These are phyloP conservation scores for Craterostigma plantagineum DNA, from an alignment of 257 asterid genomes.

Conservation along the genomic window DNA sequence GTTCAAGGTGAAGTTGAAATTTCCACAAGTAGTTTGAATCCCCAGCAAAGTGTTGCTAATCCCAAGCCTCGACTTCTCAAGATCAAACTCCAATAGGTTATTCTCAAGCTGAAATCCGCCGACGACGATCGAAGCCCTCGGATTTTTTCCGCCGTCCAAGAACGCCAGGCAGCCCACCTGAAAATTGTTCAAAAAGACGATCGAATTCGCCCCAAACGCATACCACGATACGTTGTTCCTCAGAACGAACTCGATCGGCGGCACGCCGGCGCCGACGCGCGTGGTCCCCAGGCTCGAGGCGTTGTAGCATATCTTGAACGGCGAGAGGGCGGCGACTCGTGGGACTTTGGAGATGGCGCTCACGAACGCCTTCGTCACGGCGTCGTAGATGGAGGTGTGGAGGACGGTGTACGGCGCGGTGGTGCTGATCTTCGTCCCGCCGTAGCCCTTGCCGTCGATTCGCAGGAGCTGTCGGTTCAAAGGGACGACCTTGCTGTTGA, in stretches of 20 bases:
- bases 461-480: conserved; percentile 20
- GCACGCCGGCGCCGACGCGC: conserved; percentile 20
- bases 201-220: conserved; percentile 23
- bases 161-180: conserved; percentile 31
- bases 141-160: conserved; percentile 30
- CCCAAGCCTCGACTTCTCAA: conserved; percentile 19
- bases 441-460: conserved; percentile 20
- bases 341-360: conserved; percentile 17
- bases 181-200: conserved; percentile 29
- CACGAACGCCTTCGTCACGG: conserved; percentile 28
- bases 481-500: conserved; percentile 13
- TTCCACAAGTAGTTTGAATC: conserved; percentile 14
- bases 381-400: conserved; percentile 22
- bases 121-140: conserved; percentile 29
- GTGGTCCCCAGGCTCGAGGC: conserved; percentile 16
- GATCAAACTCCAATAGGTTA: conserved; percentile 31
- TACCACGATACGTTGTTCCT: conserved; percentile 26
- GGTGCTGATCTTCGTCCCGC: conserved; percentile 49
- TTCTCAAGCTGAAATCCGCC: conserved; percentile 40
- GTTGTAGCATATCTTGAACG: conserved; percentile 35
- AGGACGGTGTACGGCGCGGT: conserved; percentile 22
- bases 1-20: neutral
- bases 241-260: conserved; percentile 33
- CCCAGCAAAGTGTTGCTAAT: conserved; percentile 29
- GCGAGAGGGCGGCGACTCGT: conserved; percentile 24